These are phyloP conservation scores for Amphicarpaea edgeworthii DNA, from an alignment of 306 rosid species.

Conservation along the genomic window DNA sequence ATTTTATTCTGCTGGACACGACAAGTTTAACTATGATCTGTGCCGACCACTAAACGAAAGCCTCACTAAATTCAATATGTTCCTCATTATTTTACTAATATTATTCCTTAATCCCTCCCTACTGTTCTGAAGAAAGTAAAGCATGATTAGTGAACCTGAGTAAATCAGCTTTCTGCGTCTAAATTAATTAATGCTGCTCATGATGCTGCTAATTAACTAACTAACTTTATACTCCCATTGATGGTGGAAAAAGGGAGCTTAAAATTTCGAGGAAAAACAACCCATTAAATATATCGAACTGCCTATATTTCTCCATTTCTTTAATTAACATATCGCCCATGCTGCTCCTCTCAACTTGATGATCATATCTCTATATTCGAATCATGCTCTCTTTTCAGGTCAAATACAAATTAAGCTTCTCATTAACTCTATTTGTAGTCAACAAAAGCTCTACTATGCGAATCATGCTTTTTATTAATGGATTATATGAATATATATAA, in stretches of 20 bases:
- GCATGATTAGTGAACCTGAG: constrained; percentile 48
- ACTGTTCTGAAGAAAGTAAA: constrained; percentile 23
- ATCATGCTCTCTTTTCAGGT: not conserved
- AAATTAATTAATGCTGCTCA: constrained; percentile 40
- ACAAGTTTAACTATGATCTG: constrained; percentile 34
- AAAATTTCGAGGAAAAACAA: not conserved
- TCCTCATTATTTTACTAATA: constrained; percentile 32
- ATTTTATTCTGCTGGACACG: constrained; percentile 37
- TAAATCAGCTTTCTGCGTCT: constrained; percentile 43
- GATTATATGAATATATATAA: not conserved
- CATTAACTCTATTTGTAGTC: not conserved
- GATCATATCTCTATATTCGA: not conserved
- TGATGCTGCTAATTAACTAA: constrained; percentile 36
- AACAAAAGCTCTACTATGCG: not conserved
- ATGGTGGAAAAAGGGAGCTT: constrained; percentile 34
- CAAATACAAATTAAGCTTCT: not conserved
- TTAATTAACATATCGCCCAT: constrained; percentile 34
- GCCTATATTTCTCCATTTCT: constrained; percentile 22
- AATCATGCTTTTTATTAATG: not conserved
- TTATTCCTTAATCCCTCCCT: constrained; percentile 17
- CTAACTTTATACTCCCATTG: constrained; percentile 22
- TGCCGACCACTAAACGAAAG: constrained; percentile 45
- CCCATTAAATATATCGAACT: not conserved
- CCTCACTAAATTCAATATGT: constrained; percentile 38
- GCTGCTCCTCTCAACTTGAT: constrained; percentile 1